Evolutionary conservation across 139 green algal genomes (phyloP), one percentile per base, ranked within the genome.

Genomic region (Raphidocelis subcapitata): DNA sequence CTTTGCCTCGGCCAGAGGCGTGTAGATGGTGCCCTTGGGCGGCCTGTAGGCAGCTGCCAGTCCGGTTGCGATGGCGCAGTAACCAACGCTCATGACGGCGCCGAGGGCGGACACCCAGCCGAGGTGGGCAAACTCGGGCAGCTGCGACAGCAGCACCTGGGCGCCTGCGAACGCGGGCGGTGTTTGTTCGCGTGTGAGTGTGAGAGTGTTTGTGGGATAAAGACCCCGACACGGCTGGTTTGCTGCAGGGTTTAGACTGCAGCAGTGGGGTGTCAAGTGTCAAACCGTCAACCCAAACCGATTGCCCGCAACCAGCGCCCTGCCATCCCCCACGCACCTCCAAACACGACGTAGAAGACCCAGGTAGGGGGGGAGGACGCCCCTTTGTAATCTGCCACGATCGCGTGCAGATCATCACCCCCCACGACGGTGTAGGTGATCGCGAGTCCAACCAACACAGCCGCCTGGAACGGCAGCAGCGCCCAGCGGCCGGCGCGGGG

Each of bases 141-240:
- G 47, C 81, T 87, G 79, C 24, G 62, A 76, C 3, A 90, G 64
- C n/a, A 89, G 20, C 21, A 87, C 31, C 68, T 90, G 67, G 28
- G 77, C 12, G 10, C 32, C 80, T 2, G 62, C 67, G 65, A n/a
- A n/a, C n/a, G n/a, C n/a, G n/a, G n/a, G n/a, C n/a, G n/a, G n/a
- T n/a, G n/a, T n/a, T n/a, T n/a, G n/a, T n/a, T n/a, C n/a, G n/a
- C n/a, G n/a, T n/a, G n/a, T n/a, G n/a, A n/a, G n/a, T n/a, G n/a
- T n/a, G n/a, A n/a, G n/a, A n/a, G n/a, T n/a, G n/a, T n/a, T n/a
- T n/a, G n/a, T n/a, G n/a, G n/a, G n/a, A n/a, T n/a, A n/a, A n/a
- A n/a, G n/a, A n/a, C n/a, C n/a, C n/a, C n/a, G n/a, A n/a, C n/a
- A n/a, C n/a, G n/a, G n/a, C n/a, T n/a, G n/a, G n/a, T n/a, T n/a